phyloP scores from a whole-genome alignment of 352 stramenopile genomes.

The Globisporangium mamillatum region DNA sequence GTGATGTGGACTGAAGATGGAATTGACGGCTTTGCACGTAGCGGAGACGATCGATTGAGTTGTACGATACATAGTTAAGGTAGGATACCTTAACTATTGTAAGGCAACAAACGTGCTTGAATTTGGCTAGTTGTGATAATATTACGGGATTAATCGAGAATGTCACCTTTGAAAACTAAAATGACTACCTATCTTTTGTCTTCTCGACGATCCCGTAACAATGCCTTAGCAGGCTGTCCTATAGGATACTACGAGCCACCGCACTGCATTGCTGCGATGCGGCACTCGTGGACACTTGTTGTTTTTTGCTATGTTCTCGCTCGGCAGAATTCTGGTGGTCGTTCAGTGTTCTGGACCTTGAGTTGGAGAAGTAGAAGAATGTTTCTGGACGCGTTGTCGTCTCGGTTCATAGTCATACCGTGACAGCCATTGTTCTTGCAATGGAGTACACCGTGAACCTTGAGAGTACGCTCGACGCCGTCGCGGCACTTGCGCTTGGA shows the following conservation, averaged over 20 bases:
- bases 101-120: too few relatives aligned
- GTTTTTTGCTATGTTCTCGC: constrained; percentile 4
- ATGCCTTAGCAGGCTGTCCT: too few relatives aligned
- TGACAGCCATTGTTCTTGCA: constrained; percentile 11
- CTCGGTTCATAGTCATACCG: constrained; percentile 12
- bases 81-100: too few relatives aligned
- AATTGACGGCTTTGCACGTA: too few relatives aligned
- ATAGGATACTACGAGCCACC: constrained; percentile 8
- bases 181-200: too few relatives aligned
- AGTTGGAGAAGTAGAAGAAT: constrained; percentile 10
- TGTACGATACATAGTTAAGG: too few relatives aligned
- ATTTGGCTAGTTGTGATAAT: too few relatives aligned
- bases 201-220: too few relatives aligned
- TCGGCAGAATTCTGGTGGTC: background rate
- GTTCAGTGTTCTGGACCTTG: background rate
- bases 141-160: too few relatives aligned
- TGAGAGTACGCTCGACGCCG: constrained; percentile 1
- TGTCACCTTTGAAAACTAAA: too few relatives aligned
- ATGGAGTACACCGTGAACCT: constrained; percentile 18
- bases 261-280: background rate
- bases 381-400: constrained; percentile 6
- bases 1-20: too few relatives aligned
- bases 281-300: constrained; percentile 15
- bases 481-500: constrained; percentile 8
- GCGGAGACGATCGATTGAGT: too few relatives aligned